phyloP scores from a whole-genome alignment of 2,329 filamentous ascomycete genomes.

The Pseudovirgaria hyperparasitica region DNA sequence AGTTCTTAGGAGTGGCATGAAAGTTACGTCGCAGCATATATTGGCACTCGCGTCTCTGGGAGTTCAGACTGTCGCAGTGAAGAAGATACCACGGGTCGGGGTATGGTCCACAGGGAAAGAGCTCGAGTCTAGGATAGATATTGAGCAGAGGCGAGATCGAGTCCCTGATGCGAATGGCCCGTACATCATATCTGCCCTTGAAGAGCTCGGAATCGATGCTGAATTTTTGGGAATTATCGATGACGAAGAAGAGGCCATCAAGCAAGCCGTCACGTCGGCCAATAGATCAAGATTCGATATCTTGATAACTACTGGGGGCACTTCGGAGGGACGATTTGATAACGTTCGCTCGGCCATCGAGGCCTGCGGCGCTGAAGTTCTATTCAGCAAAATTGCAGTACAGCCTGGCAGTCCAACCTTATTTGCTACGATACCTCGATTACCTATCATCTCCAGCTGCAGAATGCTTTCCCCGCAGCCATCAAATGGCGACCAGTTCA shows the following conservation, averaged over 20 bases:
- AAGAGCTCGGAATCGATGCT: constrained; percentile 3
- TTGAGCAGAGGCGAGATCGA: too few species aligned
- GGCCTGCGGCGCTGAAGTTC: too few species aligned
- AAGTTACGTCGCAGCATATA: constrained; percentile 4
- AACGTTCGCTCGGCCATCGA: too few species aligned
- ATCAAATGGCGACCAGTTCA: too few species aligned
- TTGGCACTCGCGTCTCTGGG: constrained; percentile 6
- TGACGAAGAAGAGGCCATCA: constrained; percentile 3
- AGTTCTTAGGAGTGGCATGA: constrained; percentile 4
- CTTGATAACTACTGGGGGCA: constrained; percentile 4
- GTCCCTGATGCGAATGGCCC: constrained; percentile 4
- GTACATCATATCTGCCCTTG: constrained; percentile 5
- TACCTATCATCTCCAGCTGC: too few species aligned
- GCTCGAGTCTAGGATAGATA: too few species aligned
- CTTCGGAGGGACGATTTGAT: constrained; percentile 5
- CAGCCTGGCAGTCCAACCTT: too few species aligned
- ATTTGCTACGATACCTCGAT: too few species aligned
- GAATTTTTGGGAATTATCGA: constrained; percentile 5
- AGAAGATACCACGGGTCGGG: constrained; percentile 3
- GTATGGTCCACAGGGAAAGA: constrained; percentile 6
- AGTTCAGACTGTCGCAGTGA: constrained; percentile 1
- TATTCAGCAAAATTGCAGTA: too few species aligned
- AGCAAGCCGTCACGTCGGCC: background rate
- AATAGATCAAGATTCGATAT: too few species aligned
- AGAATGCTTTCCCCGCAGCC: too few species aligned